Base-by-base conservation (phyloP, 768 basidiomycete genomes). In the Tricholoma saponaceum region DNA sequence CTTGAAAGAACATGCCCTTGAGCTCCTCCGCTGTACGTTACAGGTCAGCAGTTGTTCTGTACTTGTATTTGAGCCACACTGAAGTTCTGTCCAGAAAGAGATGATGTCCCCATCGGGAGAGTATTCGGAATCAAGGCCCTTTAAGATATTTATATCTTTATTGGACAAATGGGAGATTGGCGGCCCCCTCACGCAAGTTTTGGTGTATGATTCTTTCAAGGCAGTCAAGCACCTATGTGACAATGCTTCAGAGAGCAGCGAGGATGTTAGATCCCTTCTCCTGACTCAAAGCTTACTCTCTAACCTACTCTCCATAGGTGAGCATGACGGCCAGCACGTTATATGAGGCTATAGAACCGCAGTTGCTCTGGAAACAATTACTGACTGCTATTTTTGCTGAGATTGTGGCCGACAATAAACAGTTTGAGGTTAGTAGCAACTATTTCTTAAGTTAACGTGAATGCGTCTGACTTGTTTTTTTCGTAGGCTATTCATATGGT, bases 151-250 rank as follows among this genome's bases (percentile, higher is more conserved):
- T 70, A 87, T 98, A 22, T 95, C 94, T 1, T 71, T 98, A 16
- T 76, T 98, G 62, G 97, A 99, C 71, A 97, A 97, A 70, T 98
- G 93, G 91, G 97, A 98, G 69, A 88, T 98, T 46, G 96, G 96
- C 4, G 83, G 82, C 7, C 78, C 82, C 0, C 70, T 99, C 25
- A 94, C 94, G 0, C 88, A 93, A 39, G 78, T 76, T 5, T 73
- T 98, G 52, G 83, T 91, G 10, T 84, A 90, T 63, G 91, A 96
- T 62, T 80, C 91, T 0, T 84, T 98, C 65, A 84, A 79, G 52
- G 85, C 90, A 2, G 76, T 97, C 51, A 83, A 83, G 68, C 66
- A 75, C 16, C 74, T 84, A 16, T 70, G 85, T 46, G 76, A 83
- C 33, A 73, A 78, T 6, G 76, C 81, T 41, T 71, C 78, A 14